Evolutionary conservation across 768 basidiomycete species (phyloP).

Genomic region (Boletellus ananiceps): DNA sequence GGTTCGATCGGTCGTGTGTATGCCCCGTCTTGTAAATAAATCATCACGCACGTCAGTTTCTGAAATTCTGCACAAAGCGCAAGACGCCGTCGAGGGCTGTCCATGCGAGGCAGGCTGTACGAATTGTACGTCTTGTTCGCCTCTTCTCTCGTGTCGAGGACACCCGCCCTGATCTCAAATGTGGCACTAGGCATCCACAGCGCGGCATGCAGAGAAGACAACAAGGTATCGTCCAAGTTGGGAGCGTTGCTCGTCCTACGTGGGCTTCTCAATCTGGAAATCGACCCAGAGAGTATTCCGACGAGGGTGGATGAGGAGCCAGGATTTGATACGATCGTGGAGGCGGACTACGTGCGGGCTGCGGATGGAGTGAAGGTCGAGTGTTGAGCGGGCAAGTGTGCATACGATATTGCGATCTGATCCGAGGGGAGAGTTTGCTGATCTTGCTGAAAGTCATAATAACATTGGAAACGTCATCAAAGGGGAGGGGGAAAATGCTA

Average conservation of each 20-base stretch:
- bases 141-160: not conserved
- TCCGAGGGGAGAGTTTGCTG: not conserved
- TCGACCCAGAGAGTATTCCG: constrained; percentile 37
- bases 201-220: constrained; percentile 61
- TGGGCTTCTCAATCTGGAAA: constrained; percentile 47
- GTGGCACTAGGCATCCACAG: constrained; percentile 57
- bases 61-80: constrained; percentile 56
- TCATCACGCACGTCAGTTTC: constrained; percentile 37
- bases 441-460: not conserved
- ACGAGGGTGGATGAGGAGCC: constrained; percentile 24
- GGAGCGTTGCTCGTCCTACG: constrained; percentile 70
- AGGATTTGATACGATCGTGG: constrained; percentile 49
- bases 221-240: constrained; percentile 66
- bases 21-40: not conserved
- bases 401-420: not conserved
- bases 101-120: constrained; percentile 66
- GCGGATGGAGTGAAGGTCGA: constrained; percentile 47
- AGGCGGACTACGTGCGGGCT: constrained; percentile 44
- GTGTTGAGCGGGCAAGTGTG: not conserved
- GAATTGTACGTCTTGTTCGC: constrained; percentile 45
- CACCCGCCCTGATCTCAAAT: not conserved
- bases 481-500: not conserved
- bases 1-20: not conserved
- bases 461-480: not conserved
- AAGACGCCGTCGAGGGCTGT: constrained; percentile 54